These are phyloP conservation scores for Xylaria multiplex DNA, from an alignment of 2,329 filamentous ascomycete genomes.

Conservation along the genomic window DNA sequence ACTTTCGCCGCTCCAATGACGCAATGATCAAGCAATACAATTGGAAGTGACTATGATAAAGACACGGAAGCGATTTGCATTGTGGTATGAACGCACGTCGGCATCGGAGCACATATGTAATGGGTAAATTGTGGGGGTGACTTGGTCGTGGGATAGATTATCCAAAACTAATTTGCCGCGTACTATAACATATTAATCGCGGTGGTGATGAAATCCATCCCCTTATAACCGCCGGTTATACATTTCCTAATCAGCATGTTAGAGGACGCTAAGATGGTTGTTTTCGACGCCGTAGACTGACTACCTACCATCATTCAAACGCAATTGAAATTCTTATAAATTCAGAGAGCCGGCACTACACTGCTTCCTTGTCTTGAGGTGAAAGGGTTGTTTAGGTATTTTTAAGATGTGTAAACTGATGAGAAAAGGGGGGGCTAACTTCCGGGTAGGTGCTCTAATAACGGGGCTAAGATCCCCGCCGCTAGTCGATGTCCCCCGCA, in stretches of 20 bases:
- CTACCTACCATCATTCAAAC: too few relatives aligned
- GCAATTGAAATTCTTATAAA: too few relatives aligned
- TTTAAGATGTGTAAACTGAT: background rate
- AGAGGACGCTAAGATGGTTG: too few relatives aligned
- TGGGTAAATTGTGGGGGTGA: conserved; percentile 20
- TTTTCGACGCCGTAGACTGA: too few relatives aligned
- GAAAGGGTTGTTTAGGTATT: background rate
- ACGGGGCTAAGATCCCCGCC: background rate
- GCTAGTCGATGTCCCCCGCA: background rate
- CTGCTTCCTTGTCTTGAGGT: background rate
- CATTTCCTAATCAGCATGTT: background rate
- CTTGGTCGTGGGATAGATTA: conserved; percentile 16
- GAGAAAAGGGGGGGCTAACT: background rate
- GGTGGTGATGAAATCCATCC: background rate
- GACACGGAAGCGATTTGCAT: background rate
- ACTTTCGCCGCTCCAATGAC: background rate
- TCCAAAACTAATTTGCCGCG: conserved; percentile 10
- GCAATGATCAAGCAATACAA: background rate
- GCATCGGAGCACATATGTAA: background rate
- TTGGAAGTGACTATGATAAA: background rate
- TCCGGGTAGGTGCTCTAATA: background rate
- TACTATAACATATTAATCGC: background rate
- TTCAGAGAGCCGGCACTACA: background rate
- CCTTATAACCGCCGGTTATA: conserved; percentile 31
- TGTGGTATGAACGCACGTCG: background rate